These are phyloP conservation scores for Acanthamoeba healyi DNA, from an alignment of 208 protist species.

Conservation along the genomic window DNA sequence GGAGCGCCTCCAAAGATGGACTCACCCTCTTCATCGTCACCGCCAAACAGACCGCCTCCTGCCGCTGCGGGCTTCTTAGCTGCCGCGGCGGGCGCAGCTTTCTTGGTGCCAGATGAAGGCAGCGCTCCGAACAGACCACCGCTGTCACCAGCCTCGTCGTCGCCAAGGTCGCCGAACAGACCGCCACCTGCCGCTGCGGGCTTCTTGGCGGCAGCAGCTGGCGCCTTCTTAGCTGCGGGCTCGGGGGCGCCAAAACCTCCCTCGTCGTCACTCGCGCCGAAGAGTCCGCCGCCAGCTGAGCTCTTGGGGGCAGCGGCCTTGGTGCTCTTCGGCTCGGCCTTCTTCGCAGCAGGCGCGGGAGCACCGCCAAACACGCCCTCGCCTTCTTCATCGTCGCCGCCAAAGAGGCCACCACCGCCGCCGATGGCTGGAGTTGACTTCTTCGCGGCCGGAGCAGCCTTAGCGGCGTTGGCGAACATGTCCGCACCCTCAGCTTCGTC, in stretches of 20 bases:
- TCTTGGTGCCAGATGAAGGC: not conserved
- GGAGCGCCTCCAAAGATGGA: not conserved
- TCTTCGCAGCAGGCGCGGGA: not conserved
- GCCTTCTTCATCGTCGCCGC: constrained; percentile 1
- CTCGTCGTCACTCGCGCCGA: not conserved
- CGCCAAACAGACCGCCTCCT: not conserved
- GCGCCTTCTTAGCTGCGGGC: not conserved
- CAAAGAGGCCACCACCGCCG: constrained; percentile 1
- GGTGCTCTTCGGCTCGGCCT: not conserved
- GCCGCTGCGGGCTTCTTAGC: not conserved
- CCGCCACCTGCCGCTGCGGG: not conserved
- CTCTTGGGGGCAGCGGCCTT: not conserved
- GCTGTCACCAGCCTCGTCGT: not conserved
- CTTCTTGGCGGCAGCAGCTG: not conserved
- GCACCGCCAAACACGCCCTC: constrained; percentile 5
- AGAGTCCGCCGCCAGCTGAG: not conserved
- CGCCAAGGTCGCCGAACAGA: constrained; percentile 24
- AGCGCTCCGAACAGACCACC: not conserved
- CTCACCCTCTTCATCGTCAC: not conserved
- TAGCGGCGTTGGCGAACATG: not conserved
- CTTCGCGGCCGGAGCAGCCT: not conserved
- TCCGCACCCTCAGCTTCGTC: not conserved
- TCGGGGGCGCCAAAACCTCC: not conserved
- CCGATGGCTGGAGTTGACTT: not conserved
- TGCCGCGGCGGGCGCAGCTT: not conserved